Conservation (phyloP, 2,329 filamentous ascomycete species). For the Laburnicola sp. region DNA sequence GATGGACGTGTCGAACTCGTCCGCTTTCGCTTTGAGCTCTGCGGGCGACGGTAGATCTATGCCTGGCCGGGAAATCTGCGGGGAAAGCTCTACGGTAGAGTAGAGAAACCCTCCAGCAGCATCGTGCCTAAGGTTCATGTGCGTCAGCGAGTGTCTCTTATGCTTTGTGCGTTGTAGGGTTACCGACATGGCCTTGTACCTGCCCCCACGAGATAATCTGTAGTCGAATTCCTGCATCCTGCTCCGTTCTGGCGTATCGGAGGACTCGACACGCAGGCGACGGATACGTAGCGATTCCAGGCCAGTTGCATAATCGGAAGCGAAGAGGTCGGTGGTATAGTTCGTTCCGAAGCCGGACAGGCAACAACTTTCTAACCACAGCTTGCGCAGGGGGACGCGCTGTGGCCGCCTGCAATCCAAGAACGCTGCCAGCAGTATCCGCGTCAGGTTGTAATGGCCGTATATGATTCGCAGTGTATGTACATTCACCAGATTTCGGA, state of each 20-base stretch:
- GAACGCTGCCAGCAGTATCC: constrained; percentile 46
- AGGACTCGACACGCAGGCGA: constrained; percentile 40
- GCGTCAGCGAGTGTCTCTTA: too few relatives aligned
- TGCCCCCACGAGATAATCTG: constrained; percentile 37
- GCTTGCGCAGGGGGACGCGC: constrained; percentile 39
- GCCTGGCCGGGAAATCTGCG: constrained; percentile 9
- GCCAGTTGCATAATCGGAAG: constrained; percentile 29
- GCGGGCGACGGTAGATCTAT: constrained; percentile 9
- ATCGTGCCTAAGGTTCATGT: constrained; percentile 30
- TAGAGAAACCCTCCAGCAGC: constrained; percentile 36
- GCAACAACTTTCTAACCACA: constrained; percentile 53
- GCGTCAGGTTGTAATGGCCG: constrained; percentile 49
- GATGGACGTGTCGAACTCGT: constrained; percentile 29
- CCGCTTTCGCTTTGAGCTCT: constrained; percentile 22
- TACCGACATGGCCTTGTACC: neutral
- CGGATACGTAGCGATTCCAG: constrained; percentile 50
- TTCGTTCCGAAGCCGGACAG: constrained; percentile 32
- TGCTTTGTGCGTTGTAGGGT: neutral
- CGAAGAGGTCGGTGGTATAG: constrained; percentile 19
- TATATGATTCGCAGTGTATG: constrained; percentile 51
- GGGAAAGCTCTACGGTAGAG: constrained; percentile 32
- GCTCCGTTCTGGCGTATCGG: constrained; percentile 7
- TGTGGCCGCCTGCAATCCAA: constrained; percentile 39
- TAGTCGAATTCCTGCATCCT: constrained; percentile 30
- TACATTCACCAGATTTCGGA: constrained; percentile 48